phyloP scores from a whole-genome alignment of 768 basidiomycete genomes.

The Termitomyces bulborhizus region DNA sequence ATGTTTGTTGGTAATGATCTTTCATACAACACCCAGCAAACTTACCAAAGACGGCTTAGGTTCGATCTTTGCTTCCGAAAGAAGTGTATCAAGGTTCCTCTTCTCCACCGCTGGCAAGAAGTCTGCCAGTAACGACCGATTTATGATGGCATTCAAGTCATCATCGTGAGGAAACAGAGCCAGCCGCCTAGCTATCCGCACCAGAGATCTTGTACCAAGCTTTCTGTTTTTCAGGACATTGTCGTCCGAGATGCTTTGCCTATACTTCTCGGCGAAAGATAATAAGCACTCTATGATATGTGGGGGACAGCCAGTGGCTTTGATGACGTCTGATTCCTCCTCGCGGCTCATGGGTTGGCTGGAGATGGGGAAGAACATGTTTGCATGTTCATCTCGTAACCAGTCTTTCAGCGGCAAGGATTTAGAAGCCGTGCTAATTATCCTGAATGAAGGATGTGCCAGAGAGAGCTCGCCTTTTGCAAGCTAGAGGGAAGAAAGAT shows the following conservation, averaged over 20 bases:
- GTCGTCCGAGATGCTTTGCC: constrained; percentile 47
- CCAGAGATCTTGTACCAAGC: constrained; percentile 54
- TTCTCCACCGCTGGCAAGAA: constrained; percentile 57
- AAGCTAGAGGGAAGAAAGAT: constrained; percentile 13
- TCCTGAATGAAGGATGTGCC: constrained; percentile 52
- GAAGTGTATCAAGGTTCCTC: constrained; percentile 43
- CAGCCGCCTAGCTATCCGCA: constrained; percentile 47
- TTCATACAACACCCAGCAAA: background rate
- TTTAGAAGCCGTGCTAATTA: constrained; percentile 58
- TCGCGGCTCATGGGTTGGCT: constrained; percentile 50
- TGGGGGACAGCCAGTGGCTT: constrained; percentile 42
- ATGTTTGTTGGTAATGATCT: constrained; percentile 1
- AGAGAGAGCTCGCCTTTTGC: constrained; percentile 36
- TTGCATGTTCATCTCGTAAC: constrained; percentile 60
- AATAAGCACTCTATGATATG: constrained; percentile 34
- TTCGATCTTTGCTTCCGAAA: constrained; percentile 44
- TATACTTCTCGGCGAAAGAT: constrained; percentile 52
- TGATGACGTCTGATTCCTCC: constrained; percentile 46
- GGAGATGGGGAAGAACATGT: constrained; percentile 63
- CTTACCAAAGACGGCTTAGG: constrained; percentile 37
- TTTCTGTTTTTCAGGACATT: constrained; percentile 55
- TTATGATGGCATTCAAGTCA: constrained; percentile 43
- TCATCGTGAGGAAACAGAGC: constrained; percentile 36
- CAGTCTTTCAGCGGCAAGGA: constrained; percentile 63
- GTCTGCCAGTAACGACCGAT: constrained; percentile 46